Evolutionary conservation across 2,329 filamentous ascomycete genomes (phyloP), one percentile per base, ranked within the genome.

Genomic region (Alternaria novae-zelandiae): DNA sequence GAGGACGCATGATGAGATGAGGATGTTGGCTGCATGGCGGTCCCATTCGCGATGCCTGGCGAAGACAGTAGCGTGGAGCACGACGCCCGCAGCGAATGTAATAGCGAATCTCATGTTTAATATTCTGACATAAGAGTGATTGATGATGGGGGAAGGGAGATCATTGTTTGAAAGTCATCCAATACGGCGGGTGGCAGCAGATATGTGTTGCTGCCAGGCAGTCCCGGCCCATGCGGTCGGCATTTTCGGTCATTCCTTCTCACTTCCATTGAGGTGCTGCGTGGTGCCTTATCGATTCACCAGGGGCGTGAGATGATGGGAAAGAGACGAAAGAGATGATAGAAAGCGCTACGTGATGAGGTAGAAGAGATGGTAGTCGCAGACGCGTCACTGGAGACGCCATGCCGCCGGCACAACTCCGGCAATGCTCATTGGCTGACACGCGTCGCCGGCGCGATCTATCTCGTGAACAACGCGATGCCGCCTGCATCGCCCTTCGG

Each of bases 381-480:
- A 51, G 17, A 7, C 36, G 12, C 47, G 47, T 51, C 26, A 51
- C 13, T 0, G 1, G 3, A 41, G 36, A 41, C 36, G 36, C 26
- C 7, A n/a, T 25, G 12, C 11, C n/a, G 26, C 9, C 26, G 26
- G n/a, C 26, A 51, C 17, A 32, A 15, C 11, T 21, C 26, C 26
- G 28, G 20, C n/a, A 20, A 32, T 12, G 4, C 26, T 51, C 17
- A 51, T 30, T 51, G 47, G 26, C 13, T 13, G 20, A 51, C 6
- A 21, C 13, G 13, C 25, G 47, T 21, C 49, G 8, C 28, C 30
- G 9, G 28, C 5, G 28, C 20, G 20, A 20, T 5, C n/a, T 58
- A 71, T 28, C 47, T 61, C 3, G 67, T 68, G 43, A 75, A 76
- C 23, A 76, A 45, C 10, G 66, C 68, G 41, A 75, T 66, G 6